Evolutionary conservation across 371 early-diverging fungal genomes (phyloP).

Genomic region (Mucor saturninus): DNA sequence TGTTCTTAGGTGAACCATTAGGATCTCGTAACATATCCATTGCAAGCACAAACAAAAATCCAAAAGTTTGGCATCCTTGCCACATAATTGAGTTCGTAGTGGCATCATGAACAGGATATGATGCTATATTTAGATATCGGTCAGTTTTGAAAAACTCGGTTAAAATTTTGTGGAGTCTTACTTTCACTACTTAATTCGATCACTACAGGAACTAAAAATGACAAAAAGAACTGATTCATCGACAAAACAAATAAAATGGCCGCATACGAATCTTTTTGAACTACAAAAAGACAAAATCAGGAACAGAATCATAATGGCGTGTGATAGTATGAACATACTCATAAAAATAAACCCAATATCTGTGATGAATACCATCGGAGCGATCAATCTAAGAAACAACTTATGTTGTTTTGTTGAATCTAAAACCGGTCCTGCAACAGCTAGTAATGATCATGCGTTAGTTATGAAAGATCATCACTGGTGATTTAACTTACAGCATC

Average conservation of each 20-base stretch:
- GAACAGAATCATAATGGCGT: not conserved
- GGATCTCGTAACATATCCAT: constrained; percentile 45
- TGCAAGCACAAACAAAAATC: constrained; percentile 47
- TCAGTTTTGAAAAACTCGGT: not conserved
- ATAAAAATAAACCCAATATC: constrained; percentile 55
- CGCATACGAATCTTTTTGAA: constrained; percentile 46
- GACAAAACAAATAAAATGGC: constrained; percentile 53
- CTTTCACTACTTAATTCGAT: constrained; percentile 63
- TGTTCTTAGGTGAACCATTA: constrained; percentile 34
- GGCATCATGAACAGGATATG: constrained; percentile 60
- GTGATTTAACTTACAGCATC: constrained; percentile 36
- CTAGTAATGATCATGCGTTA: constrained; percentile 13
- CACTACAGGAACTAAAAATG: constrained; percentile 54
- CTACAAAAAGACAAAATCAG: constrained; percentile 7
- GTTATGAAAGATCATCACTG: no score
- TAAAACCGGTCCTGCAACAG: constrained; percentile 54
- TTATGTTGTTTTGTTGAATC: constrained; percentile 60
- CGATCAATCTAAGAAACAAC: constrained; percentile 43
- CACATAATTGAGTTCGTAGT: constrained; percentile 58
- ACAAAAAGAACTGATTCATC: constrained; percentile 54
- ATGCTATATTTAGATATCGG: constrained; percentile 25
- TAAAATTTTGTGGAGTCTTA: constrained; percentile 14
- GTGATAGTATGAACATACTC: constrained; percentile 18
- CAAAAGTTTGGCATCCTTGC: constrained; percentile 57
- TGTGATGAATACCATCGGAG: constrained; percentile 54